phyloP scores from a whole-genome alignment of 306 rosid genomes.

The Mimosa pudica region DNA sequence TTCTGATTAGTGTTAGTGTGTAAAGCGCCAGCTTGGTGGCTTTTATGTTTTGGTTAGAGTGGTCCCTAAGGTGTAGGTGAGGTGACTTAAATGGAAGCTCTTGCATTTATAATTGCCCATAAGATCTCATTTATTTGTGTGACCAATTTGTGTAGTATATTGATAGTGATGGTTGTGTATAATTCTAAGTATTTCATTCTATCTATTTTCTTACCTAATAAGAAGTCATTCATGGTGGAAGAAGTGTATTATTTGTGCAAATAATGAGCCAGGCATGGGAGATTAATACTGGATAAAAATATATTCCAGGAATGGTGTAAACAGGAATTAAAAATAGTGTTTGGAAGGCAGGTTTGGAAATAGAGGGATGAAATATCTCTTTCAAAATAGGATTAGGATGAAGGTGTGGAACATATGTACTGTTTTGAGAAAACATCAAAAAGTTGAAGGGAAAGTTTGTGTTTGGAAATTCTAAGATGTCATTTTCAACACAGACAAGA shows the following conservation, averaged over 20 bases:
- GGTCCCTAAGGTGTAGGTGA: conserved; percentile 1
- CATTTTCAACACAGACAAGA: neutral
- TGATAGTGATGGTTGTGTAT: neutral
- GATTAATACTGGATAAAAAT: neutral
- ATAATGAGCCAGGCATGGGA: neutral
- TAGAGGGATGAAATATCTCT: neutral
- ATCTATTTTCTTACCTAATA: no score
- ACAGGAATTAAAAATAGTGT: neutral
- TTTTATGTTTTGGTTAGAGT: neutral
- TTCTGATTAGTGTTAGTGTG: neutral
- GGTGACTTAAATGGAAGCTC: neutral
- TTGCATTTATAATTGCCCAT: conserved; percentile 1
- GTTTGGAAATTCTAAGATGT: neutral
- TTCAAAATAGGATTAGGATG: neutral
- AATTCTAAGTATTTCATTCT: neutral
- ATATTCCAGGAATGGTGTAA: neutral
- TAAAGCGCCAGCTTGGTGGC: neutral
- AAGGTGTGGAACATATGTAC: neutral
- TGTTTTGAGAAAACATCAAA: neutral
- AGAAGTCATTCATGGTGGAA: neutral
- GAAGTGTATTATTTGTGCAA: neutral
- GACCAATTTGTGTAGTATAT: neutral
- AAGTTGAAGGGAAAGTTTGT: neutral
- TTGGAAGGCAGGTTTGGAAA: neutral
- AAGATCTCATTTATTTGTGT: neutral